These are phyloP conservation scores for Mentha longifolia DNA, from an alignment of 257 asterid species.

Conservation along the genomic window DNA sequence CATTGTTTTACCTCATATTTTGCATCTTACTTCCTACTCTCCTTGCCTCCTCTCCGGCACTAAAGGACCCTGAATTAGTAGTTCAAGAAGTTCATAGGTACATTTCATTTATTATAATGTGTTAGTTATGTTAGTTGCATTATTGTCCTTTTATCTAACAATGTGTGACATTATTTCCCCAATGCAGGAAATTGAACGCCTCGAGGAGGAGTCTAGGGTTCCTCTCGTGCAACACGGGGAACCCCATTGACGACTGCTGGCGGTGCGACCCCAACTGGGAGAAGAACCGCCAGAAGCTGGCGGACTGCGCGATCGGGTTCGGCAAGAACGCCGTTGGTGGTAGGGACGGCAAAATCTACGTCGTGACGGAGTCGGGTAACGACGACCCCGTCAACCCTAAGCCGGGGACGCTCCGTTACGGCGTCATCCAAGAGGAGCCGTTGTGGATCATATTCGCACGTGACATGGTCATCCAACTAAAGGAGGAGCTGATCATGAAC, in stretches of 20 bases:
- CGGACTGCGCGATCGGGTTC: conserved; percentile 79
- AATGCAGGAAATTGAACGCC: conserved; percentile 64
- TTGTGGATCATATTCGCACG: conserved; percentile 77
- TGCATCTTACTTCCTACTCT: conserved; percentile 42
- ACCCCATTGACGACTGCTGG: conserved; percentile 91
- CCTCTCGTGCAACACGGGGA: conserved; percentile 74
- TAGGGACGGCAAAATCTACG: conserved; percentile 60
- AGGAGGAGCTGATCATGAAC: conserved; percentile 83
- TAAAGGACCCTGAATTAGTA: conserved; percentile 55
- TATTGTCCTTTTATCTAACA: not conserved
- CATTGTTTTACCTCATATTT: conserved; percentile 38
- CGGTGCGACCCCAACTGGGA: conserved; percentile 77
- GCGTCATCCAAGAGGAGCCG: conserved; percentile 68
- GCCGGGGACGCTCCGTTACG: conserved; percentile 79
- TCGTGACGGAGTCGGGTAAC: conserved; percentile 61
- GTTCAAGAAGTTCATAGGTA: conserved; percentile 77
- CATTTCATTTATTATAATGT: not conserved
- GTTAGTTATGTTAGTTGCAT: not conserved
- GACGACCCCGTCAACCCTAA: conserved; percentile 58
- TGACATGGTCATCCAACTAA: conserved; percentile 76
- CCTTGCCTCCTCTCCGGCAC: conserved; percentile 48
- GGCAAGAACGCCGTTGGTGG: conserved; percentile 85
- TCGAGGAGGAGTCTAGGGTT: conserved; percentile 70
- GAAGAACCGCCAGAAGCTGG: conserved; percentile 61
- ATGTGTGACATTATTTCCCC: conserved; percentile 17